Conservation (phyloP, 805 yeast genomes). For the Pichia kluyveri region DNA sequence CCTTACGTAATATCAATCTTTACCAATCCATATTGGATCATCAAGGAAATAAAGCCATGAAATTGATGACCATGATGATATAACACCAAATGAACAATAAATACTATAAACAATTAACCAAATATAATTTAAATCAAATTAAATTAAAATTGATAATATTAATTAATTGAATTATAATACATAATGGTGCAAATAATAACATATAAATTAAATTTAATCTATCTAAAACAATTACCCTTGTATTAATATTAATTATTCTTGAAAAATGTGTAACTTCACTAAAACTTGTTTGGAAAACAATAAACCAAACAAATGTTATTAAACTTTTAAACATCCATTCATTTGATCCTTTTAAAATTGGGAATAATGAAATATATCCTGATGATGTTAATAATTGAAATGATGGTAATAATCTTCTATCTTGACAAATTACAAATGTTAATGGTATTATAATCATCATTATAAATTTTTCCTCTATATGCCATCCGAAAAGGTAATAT, state of each 20-base stretch:
- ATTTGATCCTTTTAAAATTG: slow-evolving; percentile 69
- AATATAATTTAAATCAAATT: no score
- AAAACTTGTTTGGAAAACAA: slow-evolving; percentile 64
- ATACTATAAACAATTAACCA: slow-evolving; percentile 75
- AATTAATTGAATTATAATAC: slow-evolving; percentile 33
- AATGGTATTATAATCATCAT: slow-evolving; percentile 82
- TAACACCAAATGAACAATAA: slow-evolving; percentile 78
- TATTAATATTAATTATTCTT: slow-evolving; percentile 29
- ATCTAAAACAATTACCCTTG: slow-evolving; percentile 57
- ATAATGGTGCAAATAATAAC: slow-evolving; percentile 58
- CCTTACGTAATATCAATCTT: slow-evolving; percentile 12
- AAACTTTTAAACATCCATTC: slow-evolving; percentile 71
- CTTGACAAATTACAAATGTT: slow-evolving; percentile 63
- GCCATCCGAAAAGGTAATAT: slow-evolving; percentile 95
- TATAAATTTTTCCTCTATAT: slow-evolving; percentile 97
- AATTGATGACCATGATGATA: slow-evolving; percentile 80
- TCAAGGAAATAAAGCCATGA: slow-evolving; percentile 84
- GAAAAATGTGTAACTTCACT: slow-evolving; percentile 52
- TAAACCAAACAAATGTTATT: slow-evolving; percentile 80
- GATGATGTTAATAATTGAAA: slow-evolving; percentile 66
- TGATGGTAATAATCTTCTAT: slow-evolving; percentile 60
- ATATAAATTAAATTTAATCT: slow-evolving; percentile 60
- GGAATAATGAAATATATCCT: slow-evolving; percentile 84
- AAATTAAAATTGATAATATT: no score
- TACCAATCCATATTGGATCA: slow-evolving; percentile 52